phyloP scores from a whole-genome alignment of 2,329 filamentous ascomycete species.

The Cordyceps fumosorosea region DNA sequence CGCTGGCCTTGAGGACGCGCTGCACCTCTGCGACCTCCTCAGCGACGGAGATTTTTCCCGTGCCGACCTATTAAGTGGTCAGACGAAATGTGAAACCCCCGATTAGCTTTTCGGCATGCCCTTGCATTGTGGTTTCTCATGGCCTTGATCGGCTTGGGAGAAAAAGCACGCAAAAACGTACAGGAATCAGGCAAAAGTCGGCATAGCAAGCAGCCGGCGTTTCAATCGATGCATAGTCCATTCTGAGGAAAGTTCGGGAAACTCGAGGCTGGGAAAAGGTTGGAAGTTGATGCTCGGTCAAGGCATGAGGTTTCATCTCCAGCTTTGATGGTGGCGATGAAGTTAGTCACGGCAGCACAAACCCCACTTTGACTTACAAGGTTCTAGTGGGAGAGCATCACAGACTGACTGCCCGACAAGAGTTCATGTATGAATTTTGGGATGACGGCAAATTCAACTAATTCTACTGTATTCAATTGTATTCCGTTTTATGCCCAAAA shows the following conservation, averaged over 20 bases:
- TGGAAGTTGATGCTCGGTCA: not conserved
- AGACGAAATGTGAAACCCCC: too few relatives aligned
- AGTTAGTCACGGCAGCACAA: not conserved
- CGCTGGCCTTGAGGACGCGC: conserved; percentile 71
- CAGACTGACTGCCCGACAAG: not conserved
- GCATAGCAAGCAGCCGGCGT: conserved; percentile 74
- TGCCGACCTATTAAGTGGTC: conserved; percentile 64
- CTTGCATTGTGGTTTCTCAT: too few relatives aligned
- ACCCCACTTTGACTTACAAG: not conserved
- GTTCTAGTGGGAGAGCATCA: not conserved
- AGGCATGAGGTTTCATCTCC: not conserved
- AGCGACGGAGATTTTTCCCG: conserved; percentile 66
- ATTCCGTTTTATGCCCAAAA: not conserved
- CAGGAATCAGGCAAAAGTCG: conserved; percentile 87
- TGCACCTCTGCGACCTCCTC: conserved; percentile 86
- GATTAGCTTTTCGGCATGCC: too few relatives aligned
- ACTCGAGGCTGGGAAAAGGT: too few relatives aligned
- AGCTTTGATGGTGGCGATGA: not conserved
- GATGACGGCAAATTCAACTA: not conserved
- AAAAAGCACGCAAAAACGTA: conserved; percentile 31
- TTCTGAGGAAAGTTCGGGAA: not conserved
- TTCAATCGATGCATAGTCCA: conserved; percentile 40
- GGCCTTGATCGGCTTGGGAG: not conserved
- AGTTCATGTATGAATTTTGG: not conserved
- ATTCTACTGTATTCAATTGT: not conserved